phyloP scores from a whole-genome alignment of 768 basidiomycete species.

The Mycena olivaceomarginata region DNA sequence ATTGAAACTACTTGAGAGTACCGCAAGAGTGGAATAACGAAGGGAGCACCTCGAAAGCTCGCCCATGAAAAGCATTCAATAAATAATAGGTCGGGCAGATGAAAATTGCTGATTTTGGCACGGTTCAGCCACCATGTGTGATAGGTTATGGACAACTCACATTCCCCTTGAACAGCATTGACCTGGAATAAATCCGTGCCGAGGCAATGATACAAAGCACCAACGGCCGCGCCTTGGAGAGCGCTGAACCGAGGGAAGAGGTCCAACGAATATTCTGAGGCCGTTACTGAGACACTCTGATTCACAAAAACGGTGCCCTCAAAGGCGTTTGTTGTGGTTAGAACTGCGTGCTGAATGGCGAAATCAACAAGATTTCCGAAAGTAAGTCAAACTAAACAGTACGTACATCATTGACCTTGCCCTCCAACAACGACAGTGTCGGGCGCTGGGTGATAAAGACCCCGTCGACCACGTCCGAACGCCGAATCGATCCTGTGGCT shows the following conservation, averaged over 20 bases:
- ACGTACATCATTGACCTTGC: neutral
- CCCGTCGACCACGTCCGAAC: neutral
- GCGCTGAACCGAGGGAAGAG: neutral
- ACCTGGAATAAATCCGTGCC: constrained; percentile 2
- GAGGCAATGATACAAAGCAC: constrained; percentile 24
- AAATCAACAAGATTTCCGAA: neutral
- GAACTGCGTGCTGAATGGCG: neutral
- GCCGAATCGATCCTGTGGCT: too few relatives aligned
- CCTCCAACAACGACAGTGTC: neutral
- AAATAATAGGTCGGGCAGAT: neutral
- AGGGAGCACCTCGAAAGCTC: neutral
- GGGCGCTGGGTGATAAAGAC: neutral
- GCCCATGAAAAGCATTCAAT: neutral
- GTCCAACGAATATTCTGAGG: neutral
- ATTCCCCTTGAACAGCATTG: constrained; percentile 40
- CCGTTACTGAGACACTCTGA: neutral
- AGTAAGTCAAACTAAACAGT: neutral
- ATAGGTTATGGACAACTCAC: constrained; percentile 11
- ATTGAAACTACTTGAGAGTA: neutral
- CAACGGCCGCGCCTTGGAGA: constrained; percentile 28
- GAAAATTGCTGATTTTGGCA: neutral
- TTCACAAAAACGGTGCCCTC: neutral
- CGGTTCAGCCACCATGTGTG: neutral
- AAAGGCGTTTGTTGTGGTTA: neutral
- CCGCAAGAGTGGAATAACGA: neutral